Evolutionary conservation across 2,329 filamentous ascomycete species (phyloP).

Genomic region (Hymenotorrendiella dingleyae): DNA sequence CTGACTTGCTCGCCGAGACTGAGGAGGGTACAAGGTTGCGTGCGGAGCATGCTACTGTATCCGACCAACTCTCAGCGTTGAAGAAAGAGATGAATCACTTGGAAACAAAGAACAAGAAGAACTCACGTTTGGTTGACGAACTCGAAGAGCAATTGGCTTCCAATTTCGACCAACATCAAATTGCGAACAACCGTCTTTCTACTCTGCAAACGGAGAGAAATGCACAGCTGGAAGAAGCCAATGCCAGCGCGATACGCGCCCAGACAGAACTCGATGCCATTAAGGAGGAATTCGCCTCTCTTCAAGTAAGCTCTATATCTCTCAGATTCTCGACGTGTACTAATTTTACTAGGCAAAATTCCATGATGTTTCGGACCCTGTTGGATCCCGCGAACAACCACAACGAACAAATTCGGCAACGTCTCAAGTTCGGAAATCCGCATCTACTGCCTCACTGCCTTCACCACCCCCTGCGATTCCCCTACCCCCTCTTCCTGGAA

Average conservation of each 20-base stretch:
- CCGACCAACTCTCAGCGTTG: slow-evolving; percentile 54
- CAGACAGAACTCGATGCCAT: slow-evolving; percentile 64
- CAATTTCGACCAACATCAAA: slow-evolving; percentile 90
- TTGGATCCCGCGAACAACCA: no score
- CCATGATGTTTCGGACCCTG: slow-evolving; percentile 50
- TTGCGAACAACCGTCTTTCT: slow-evolving; percentile 78
- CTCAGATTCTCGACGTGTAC: slow-evolving; percentile 3
- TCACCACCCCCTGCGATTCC: slow-evolving; percentile 94
- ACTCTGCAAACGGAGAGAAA: slow-evolving; percentile 71
- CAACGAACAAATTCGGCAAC: no score
- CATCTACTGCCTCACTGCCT: slow-evolving; percentile 75
- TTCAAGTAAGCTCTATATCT: slow-evolving; percentile 47
- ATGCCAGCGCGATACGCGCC: slow-evolving; percentile 53
- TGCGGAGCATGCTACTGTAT: slow-evolving; percentile 41
- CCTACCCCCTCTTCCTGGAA: slow-evolving; percentile 78
- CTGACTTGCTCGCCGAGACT: slow-evolving; percentile 43
- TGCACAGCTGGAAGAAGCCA: slow-evolving; percentile 72
- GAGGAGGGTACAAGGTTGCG: slow-evolving; percentile 40
- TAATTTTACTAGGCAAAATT: slow-evolving; percentile 48
- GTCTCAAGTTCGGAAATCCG: slow-evolving; percentile 64
- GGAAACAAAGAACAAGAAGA: slow-evolving; percentile 75
- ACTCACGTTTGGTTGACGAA: slow-evolving; percentile 85
- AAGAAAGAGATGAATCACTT: slow-evolving; percentile 60
- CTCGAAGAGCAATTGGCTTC: slow-evolving; percentile 92
- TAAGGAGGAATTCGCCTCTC: slow-evolving; percentile 63